Evolutionary conservation across 108 stramenopile species (phyloP).

Genomic region (Bacterosira constricta): DNA sequence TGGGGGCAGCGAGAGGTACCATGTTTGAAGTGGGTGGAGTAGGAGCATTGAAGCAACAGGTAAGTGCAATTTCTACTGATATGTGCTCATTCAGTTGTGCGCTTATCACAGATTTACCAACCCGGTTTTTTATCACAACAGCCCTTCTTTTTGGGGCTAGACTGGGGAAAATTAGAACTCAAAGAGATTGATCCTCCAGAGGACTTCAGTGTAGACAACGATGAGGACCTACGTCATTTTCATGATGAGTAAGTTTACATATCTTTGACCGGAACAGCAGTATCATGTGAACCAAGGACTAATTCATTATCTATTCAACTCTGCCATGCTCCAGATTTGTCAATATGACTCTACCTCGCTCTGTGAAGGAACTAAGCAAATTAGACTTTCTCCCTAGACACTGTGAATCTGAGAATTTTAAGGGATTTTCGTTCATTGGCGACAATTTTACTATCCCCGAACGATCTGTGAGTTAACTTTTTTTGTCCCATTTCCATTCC

Average conservation of each 20-base stretch:
- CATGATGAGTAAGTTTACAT: constrained; percentile 69
- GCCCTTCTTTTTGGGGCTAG: constrained; percentile 85
- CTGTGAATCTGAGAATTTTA: constrained; percentile 70
- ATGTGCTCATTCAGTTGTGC: too few species aligned
- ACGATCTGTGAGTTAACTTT: constrained; percentile 34
- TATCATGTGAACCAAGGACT: background rate
- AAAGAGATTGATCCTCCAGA: constrained; percentile 81
- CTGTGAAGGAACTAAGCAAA: constrained; percentile 75
- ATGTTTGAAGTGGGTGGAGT: constrained; percentile 99
- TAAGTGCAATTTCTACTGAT: background rate
- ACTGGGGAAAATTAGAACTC: constrained; percentile 90
- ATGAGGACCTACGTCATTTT: constrained; percentile 83
- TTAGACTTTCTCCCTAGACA: constrained; percentile 57
- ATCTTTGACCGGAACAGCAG: background rate
- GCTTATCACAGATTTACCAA: too few species aligned
- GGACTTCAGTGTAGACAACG: constrained; percentile 68
- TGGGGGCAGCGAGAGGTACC: constrained; percentile 88
- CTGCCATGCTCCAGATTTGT: constrained; percentile 49
- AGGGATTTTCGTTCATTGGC: constrained; percentile 90
- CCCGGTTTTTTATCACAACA: background rate
- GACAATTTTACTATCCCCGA: constrained; percentile 76
- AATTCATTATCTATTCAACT: background rate
- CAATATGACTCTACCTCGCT: constrained; percentile 81
- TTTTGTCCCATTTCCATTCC: background rate
- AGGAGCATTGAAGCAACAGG: constrained; percentile 84